These are phyloP conservation scores for Ceratocystis eucalypticola DNA, from an alignment of 2,329 filamentous ascomycete genomes.

Conservation along the genomic window DNA sequence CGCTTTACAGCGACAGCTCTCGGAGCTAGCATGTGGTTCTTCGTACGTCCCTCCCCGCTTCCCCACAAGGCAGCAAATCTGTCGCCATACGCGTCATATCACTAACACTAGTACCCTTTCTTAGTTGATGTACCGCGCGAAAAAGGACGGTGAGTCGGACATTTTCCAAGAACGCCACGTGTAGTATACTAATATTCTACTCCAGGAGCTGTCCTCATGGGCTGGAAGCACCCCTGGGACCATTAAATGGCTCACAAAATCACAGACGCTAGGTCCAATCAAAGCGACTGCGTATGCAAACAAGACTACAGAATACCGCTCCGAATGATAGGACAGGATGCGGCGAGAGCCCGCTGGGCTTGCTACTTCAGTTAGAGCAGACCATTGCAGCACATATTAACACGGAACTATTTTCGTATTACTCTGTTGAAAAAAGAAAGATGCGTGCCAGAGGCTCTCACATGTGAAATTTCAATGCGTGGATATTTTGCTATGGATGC, in stretches of 20 bases:
- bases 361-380: conserved; percentile 7
- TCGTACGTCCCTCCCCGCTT: conserved; percentile 46
- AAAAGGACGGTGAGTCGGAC: conserved; percentile 62
- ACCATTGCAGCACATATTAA: neutral
- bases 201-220: conserved; percentile 60
- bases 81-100: neutral
- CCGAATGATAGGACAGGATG: neutral
- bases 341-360: neutral
- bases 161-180: neutral
- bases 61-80: neutral
- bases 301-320: neutral
- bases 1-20: conserved; percentile 74
- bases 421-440: neutral
- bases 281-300: neutral
- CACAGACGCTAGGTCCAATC: neutral
- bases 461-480: neutral
- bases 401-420: neutral
- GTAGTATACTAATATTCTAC: conserved; percentile 18
- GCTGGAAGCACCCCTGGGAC: conserved; percentile 95
- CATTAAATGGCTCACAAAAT: conserved; percentile 44
- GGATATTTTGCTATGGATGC: neutral
- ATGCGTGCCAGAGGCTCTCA: neutral
- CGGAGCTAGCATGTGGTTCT: conserved; percentile 98
- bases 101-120: neutral
- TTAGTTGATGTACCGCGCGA: conserved; percentile 92